Base-by-base conservation (phyloP, 805 yeast genomes). In the Wickerhamomyces ciferrii region DNA sequence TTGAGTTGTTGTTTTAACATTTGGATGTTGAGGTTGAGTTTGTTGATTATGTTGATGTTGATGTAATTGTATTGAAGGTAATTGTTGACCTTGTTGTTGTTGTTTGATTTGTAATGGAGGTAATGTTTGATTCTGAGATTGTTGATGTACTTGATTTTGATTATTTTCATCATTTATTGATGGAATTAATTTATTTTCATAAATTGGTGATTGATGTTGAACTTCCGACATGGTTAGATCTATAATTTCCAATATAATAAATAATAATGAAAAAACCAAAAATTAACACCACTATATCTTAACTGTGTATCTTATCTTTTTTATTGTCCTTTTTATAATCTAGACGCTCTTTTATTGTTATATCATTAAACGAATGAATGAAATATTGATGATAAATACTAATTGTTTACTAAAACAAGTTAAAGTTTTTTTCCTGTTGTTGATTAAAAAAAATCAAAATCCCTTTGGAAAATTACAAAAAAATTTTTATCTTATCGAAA, bases 1-100 rank as follows among this genome's bases (percentile, higher is more conserved):
- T 13, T 70, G 70, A 2, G 75, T 63, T 10, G 83, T 80, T 4
- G 83, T 70, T 59, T 79, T 81, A 5, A 83, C 84, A 61, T 81
- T 81, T 19, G 86, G 86, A 38, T 54, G 57, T 3, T 50, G 48
- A 19, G 38, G 38, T 54, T 21, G 38, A 8, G 6, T 20, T 10
- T 7, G 37, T 29, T 17, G 29, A 29, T 31, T 20, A 17, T 37
- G 42, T 38, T 15, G 39, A 10, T 10, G 37, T 34, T 10, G 37
- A 5, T n/a, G 37, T 34, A 5, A 8, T 17, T n/a, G 18, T n/a
- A 34, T 6, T 10, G 37, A 11, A 11, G 19, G 37, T 29, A 29
- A 6, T 7, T 5, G 25, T 23, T 23, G 31, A 8, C 14, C 4
- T 32, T 17, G 19, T n/a, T 15, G 11, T 32, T 17, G 31, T 27